Percentiles rank a stretch among this genome's conserved stretches.
Evolutionary conservation across 805 yeast genomes (phyloP).

Genomic region (Yamadazyma tumulicola): DNA sequence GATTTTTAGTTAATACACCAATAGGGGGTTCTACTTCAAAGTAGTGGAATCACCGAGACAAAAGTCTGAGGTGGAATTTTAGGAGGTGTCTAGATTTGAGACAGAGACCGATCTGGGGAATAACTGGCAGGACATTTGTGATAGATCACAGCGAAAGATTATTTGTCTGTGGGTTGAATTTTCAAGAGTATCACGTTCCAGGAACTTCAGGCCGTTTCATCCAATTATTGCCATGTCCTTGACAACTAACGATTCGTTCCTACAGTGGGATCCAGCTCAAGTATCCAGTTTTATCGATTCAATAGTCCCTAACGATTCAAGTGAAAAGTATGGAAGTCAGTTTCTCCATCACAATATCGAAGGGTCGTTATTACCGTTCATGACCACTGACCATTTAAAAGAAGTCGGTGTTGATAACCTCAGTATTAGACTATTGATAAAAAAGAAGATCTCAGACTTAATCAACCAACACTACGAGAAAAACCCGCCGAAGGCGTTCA

Average conservation of each 20-base stretch:
- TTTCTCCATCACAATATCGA: slow-evolving; percentile 62
- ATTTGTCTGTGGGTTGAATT: background rate
- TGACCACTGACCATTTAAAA: slow-evolving; percentile 65
- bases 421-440: slow-evolving; percentile 55
- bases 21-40: no score
- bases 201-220: background rate
- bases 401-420: slow-evolving; percentile 64
- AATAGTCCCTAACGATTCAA: slow-evolving; percentile 20
- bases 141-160: background rate
- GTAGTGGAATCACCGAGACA: no score
- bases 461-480: slow-evolving; percentile 32
- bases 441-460: slow-evolving; percentile 57
- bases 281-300: slow-evolving; percentile 33
- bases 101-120: background rate
- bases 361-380: slow-evolving; percentile 67
- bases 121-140: background rate
- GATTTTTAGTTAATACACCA: no score
- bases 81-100: no score
- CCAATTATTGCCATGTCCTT: background rate
- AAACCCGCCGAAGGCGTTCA: slow-evolving; percentile 21
- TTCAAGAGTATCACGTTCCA: no score
- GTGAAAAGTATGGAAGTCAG: slow-evolving; percentile 13
- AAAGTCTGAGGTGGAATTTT: no score
- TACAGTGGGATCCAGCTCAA: slow-evolving; percentile 45
- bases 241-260: slow-evolving; percentile 28